Evolutionary conservation across 176 grass and related monocot species (phyloP).

Genomic region (Ensete glaucum): DNA sequence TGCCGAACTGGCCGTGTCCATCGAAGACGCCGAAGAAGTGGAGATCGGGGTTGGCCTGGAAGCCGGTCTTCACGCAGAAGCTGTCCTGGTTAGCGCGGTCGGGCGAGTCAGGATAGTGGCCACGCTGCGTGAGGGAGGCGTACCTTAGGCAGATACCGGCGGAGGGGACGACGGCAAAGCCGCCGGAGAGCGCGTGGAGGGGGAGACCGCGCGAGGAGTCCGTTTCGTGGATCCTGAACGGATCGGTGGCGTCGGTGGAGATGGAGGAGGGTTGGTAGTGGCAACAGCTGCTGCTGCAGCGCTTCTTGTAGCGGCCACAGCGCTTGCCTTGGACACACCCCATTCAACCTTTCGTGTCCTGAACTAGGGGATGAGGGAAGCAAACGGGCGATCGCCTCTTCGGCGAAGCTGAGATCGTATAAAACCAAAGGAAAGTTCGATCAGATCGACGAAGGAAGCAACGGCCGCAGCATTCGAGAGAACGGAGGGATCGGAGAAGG

Average conservation of each 20-base stretch:
- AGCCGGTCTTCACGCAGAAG: conserved; percentile 37
- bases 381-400: background rate
- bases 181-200: background rate
- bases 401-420: too few relatives aligned
- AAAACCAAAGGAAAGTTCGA: too few relatives aligned
- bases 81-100: conserved; percentile 72
- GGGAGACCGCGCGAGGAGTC: too few relatives aligned
- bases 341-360: background rate
- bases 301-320: background rate
- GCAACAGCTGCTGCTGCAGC: background rate
- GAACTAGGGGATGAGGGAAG: too few relatives aligned
- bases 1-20: conserved; percentile 59
- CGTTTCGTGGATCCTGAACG: background rate
- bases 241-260: background rate
- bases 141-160: conserved; percentile 43
- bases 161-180: conserved; percentile 37
- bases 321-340: background rate
- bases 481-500: too few relatives aligned
- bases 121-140: conserved; percentile 46
- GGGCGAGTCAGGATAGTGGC: conserved; percentile 70
- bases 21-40: conserved; percentile 90
- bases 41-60: conserved; percentile 54
- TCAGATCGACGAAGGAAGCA: too few relatives aligned
- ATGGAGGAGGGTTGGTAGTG: background rate
- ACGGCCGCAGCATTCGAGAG: too few relatives aligned